A percentile compares a stretch with the other conserved stretches of the same genome.
These are phyloP conservation scores for Monosporascus sp. DNA, from an alignment of 2,329 filamentous ascomycete genomes.

Conservation along the genomic window DNA sequence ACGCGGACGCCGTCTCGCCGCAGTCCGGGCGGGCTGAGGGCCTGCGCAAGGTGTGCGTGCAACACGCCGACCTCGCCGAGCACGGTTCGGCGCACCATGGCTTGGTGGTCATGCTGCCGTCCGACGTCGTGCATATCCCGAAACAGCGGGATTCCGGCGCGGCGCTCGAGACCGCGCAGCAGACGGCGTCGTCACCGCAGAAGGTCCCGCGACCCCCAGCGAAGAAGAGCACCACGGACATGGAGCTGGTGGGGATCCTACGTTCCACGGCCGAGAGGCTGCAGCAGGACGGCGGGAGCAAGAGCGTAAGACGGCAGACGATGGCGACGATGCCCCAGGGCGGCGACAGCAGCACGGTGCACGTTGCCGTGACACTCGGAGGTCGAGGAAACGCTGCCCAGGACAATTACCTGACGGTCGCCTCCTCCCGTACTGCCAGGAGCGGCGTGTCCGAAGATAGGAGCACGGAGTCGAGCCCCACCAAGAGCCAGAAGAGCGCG, in stretches of 20 bases:
- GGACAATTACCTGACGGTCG: not conserved
- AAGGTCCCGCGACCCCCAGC: constrained; percentile 14
- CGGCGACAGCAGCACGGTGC: not conserved
- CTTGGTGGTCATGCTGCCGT: not conserved
- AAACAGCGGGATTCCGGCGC: constrained; percentile 2
- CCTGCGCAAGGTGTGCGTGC: not conserved
- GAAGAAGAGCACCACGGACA: constrained; percentile 35
- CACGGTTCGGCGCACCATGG: not conserved
- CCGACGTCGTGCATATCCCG: constrained; percentile 11
- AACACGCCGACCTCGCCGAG: not conserved
- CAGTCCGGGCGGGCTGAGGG: not conserved
- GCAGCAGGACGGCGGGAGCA: constrained; percentile 27
- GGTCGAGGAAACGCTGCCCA: not conserved
- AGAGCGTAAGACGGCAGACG: constrained; percentile 24
- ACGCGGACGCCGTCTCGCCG: not conserved
- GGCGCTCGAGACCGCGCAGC: constrained; percentile 18
- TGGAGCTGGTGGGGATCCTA: constrained; percentile 46
- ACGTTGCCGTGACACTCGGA: not conserved
- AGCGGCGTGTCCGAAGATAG: not conserved
- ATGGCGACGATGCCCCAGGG: constrained; percentile 11
- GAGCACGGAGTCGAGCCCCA: constrained; percentile 21
- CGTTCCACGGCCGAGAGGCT: constrained; percentile 48
- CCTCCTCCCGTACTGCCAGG: not conserved
- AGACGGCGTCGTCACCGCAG: constrained; percentile 14
- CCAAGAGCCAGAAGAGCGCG: constrained; percentile 25